Evolutionary conservation across 768 basidiomycete genomes (phyloP), one percentile per base, ranked within the genome.

Genomic region (Pleurotus pulmonarius): DNA sequence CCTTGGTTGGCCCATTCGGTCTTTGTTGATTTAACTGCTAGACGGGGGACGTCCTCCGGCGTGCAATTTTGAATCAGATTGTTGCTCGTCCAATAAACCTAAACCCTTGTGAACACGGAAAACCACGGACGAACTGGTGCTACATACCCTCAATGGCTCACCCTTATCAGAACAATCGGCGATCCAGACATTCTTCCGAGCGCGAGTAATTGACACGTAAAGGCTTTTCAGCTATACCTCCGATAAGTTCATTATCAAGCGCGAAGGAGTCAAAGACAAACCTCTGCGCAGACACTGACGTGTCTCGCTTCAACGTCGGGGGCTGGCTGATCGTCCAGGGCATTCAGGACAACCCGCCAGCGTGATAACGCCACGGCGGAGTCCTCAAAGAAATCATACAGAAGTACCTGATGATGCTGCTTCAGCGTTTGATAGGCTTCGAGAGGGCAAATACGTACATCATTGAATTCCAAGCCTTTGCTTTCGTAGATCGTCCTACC

Each of bases 371-470:
- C 77, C 2, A 80, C 67, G 0, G 63, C 60, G 0, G 89, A 90
- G 60, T 87, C 85, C 22, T 81, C 76, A 61, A 91, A 91, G 67
- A 90, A 90, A 59, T 91, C 83, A 61, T 85, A 90, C 9, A 91
- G 62, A 3, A 91, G 72, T 3, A 91, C 87, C 87, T 89, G 56
- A 0, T 3, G 44, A 3, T 8, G 54, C n/a, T 11, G 22, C 15
- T 26, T 57, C 25, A 26, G 44, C n/a, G 40, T 25, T 20, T 22
- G 37, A 48, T 43, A 25, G 44, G 9, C 15, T 41, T 34, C 40
- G 34, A 5, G 24, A 16, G 34, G 22, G 29, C n/a, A 48, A 26
- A 16, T 2, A 20, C 68, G 43, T 49, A 85, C 85, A 60, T 87
- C 85, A 59, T 85, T 78, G 65, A 86, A 87, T 61, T 87, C 86